Percentiles rank a stretch among this genome's conserved stretches.
phyloP scores from a whole-genome alignment of 2,329 filamentous ascomycete species.

The Didymosphaeria variabile region DNA sequence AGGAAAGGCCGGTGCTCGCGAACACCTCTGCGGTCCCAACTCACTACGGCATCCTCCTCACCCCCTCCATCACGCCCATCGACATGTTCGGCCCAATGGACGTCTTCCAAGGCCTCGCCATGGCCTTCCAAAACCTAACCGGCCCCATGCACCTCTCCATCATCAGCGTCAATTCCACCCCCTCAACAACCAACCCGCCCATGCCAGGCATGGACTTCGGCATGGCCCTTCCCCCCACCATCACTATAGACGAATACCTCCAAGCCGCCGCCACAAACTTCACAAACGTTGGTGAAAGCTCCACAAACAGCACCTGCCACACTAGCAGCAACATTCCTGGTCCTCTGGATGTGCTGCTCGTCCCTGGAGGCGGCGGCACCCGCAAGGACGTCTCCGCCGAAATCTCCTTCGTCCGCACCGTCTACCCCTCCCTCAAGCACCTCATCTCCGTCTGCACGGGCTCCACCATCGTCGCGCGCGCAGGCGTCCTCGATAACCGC shows the following conservation, averaged over 20 bases:
- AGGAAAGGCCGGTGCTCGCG: conserved; percentile 8
- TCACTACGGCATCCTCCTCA: conserved; percentile 29
- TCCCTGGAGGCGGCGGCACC: conserved; percentile 67
- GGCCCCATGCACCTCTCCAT: conserved; percentile 26
- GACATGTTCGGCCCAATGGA: conserved; percentile 52
- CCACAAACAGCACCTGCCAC: conserved; percentile 2
- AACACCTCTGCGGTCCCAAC: conserved; percentile 16
- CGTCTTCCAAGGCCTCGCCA: conserved; percentile 43
- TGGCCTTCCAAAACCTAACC: conserved; percentile 18
- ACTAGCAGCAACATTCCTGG: not conserved
- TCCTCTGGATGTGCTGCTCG: conserved; percentile 66
- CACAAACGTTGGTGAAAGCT: not conserved
- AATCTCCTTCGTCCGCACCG: conserved; percentile 19
- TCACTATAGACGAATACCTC: conserved; percentile 55
- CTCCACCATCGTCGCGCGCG: conserved; percentile 61
- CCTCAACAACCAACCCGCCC: conserved; percentile 29
- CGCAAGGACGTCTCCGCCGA: conserved; percentile 19
- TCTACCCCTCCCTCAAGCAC: conserved; percentile 47
- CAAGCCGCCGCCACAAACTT: conserved; percentile 49
- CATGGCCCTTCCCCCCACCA: conserved; percentile 53
- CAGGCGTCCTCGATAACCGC: conserved; percentile 66
- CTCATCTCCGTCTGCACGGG: conserved; percentile 73
- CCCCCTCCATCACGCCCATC: conserved; percentile 30
- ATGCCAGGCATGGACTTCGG: conserved; percentile 27
- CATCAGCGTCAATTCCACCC: conserved; percentile 23